Conservation (phyloP, 495 filamentous ascomycete genomes). For the Amphirosellinia nigrospora region DNA sequence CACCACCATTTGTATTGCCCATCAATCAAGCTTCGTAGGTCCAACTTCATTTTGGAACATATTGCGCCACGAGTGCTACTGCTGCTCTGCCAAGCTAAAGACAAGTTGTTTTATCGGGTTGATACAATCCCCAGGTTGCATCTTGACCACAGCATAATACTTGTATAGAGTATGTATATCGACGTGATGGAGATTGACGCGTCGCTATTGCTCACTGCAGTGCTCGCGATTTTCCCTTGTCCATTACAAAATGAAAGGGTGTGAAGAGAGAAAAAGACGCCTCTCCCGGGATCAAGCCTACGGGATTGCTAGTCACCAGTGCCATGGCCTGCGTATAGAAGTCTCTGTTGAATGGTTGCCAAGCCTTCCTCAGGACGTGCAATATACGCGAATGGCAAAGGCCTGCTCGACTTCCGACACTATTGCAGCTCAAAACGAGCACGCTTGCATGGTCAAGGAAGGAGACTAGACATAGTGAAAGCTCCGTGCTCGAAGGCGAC, state of each 20-base stretch:
- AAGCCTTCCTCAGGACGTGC: constrained; percentile 51
- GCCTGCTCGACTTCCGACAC: constrained; percentile 54
- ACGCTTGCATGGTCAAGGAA: constrained; percentile 42
- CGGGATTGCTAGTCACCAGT: constrained; percentile 29
- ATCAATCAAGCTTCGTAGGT: background rate
- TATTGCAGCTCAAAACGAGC: constrained; percentile 31
- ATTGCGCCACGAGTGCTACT: constrained; percentile 12
- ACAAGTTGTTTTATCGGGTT: constrained; percentile 18
- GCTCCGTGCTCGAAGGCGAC: constrained; percentile 41
- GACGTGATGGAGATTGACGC: background rate
- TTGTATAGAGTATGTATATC: background rate
- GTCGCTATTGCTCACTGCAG: constrained; percentile 57
- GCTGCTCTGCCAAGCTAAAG: constrained; percentile 26
- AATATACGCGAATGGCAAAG: constrained; percentile 47
- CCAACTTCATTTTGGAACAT: background rate
- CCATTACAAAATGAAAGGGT: constrained; percentile 31
- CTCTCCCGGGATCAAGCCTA: constrained; percentile 38
- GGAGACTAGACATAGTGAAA: constrained; percentile 46
- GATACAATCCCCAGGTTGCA: constrained; percentile 20
- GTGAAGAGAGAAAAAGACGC: constrained; percentile 36
- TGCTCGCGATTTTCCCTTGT: constrained; percentile 64
- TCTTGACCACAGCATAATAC: constrained; percentile 5
- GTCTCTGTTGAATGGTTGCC: constrained; percentile 54
- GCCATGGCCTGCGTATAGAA: constrained; percentile 33
- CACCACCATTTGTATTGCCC: background rate